Evolutionary conservation across 2,329 filamentous ascomycete genomes (phyloP).

Genomic region (Aspergillus quadricinctus): DNA sequence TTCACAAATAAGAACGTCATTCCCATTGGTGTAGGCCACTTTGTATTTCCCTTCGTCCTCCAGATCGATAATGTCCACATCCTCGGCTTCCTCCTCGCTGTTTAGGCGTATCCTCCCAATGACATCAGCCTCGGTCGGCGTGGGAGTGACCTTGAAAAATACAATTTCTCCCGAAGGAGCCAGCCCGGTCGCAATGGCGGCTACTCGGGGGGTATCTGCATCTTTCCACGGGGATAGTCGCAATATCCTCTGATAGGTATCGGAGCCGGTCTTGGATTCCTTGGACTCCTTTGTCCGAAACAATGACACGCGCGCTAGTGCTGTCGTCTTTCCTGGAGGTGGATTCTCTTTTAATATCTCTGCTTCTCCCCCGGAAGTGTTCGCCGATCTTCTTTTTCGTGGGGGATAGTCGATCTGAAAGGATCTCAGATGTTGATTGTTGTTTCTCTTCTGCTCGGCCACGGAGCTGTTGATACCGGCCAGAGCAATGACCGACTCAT

Average conservation of each 20-base stretch:
- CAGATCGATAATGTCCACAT: conserved; percentile 39
- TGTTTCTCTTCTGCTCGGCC: conserved; percentile 66
- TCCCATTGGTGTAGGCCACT: conserved; percentile 73
- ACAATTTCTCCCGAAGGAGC: conserved; percentile 73
- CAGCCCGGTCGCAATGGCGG: conserved; percentile 73
- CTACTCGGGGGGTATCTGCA: conserved; percentile 59
- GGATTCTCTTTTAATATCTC: conserved; percentile 24
- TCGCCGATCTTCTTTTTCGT: conserved; percentile 31
- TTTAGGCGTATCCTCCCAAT: conserved; percentile 51
- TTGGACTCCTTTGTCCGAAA: conserved; percentile 40
- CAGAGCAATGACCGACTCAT: conserved; percentile 52
- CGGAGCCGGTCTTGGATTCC: conserved; percentile 33
- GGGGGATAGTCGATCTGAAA: conserved; percentile 60
- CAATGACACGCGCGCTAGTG: conserved; percentile 49
- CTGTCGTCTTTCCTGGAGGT: conserved; percentile 33
- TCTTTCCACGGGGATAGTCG: conserved; percentile 54
- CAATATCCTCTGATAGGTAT: conserved; percentile 57
- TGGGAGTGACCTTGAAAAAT: conserved; percentile 65
- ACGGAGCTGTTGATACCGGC: conserved; percentile 82
- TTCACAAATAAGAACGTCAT: conserved; percentile 66
- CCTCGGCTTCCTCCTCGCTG: conserved; percentile 49
- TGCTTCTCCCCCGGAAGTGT: conserved; percentile 9
- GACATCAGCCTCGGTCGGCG: conserved; percentile 49
- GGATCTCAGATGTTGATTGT: conserved; percentile 78
- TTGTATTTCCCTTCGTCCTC: conserved; percentile 51